These are phyloP conservation scores for Crucibulum laeve DNA, from an alignment of 768 basidiomycete genomes.

Conservation along the genomic window DNA sequence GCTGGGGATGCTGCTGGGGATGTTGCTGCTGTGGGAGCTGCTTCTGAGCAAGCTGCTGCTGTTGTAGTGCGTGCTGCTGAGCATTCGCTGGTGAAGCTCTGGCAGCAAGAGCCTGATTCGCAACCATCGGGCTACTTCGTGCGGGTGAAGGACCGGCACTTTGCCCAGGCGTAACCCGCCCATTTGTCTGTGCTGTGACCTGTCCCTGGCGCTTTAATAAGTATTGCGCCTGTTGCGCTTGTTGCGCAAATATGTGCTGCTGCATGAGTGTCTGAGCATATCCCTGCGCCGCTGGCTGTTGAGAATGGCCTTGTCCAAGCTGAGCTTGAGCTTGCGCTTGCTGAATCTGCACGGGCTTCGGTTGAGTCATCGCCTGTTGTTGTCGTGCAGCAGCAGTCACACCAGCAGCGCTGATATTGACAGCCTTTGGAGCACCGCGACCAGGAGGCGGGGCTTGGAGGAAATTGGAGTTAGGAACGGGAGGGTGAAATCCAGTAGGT, in stretches of 20 bases:
- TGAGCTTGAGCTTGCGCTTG: background rate
- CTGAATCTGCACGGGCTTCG: background rate
- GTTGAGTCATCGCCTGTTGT: background rate
- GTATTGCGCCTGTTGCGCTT: conserved; percentile 7
- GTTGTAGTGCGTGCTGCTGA: conserved; percentile 16
- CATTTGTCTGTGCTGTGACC: conserved; percentile 16
- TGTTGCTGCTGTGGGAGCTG: background rate
- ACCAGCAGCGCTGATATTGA: too few relatives aligned
- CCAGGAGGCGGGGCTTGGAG: background rate
- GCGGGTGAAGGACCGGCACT: conserved; percentile 18
- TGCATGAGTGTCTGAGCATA: too few relatives aligned
- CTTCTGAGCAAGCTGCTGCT: conserved; percentile 4
- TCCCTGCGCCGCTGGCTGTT: conserved; percentile 10
- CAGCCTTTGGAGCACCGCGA: background rate
- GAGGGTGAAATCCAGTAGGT: background rate
- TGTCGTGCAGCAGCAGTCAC: background rate
- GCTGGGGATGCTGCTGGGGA: conserved; percentile 18
- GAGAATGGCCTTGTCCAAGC: conserved; percentile 4
- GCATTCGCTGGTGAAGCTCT: conserved; percentile 17
- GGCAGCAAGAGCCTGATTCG: conserved; percentile 25
- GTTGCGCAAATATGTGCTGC: too few relatives aligned
- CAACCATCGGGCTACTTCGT: conserved; percentile 32
- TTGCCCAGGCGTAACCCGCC: conserved; percentile 23
- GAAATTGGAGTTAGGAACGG: background rate
- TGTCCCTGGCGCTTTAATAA: conserved; percentile 9